Conservation (phyloP, 768 basidiomycete genomes). For the Mycena amicta region DNA sequence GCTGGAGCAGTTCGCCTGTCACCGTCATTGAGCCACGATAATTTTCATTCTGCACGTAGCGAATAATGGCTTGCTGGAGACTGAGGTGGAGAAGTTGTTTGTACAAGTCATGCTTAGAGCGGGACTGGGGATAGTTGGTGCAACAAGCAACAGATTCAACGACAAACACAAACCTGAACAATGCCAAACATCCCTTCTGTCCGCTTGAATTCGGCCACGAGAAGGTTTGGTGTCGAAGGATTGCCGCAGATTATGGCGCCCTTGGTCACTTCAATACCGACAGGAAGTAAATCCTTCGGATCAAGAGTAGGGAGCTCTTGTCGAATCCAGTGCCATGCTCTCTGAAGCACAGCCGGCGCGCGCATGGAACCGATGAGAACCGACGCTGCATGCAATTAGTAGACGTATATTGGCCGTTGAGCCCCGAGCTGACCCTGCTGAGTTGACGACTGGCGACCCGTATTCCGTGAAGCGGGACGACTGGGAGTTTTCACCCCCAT, state of each 20-base stretch:
- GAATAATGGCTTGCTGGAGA: conserved; percentile 66
- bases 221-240: conserved; percentile 76
- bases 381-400: conserved; percentile 27
- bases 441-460: conserved; percentile 41
- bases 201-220: conserved; percentile 80
- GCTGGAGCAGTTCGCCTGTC: conserved; percentile 65
- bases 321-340: conserved; percentile 52
- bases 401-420: neutral
- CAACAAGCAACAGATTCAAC: neutral
- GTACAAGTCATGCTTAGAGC: conserved; percentile 80
- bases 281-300: conserved; percentile 82
- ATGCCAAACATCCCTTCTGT: conserved; percentile 81
- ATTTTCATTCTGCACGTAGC: conserved; percentile 74
- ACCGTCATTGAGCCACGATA: conserved; percentile 68
- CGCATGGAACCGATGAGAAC: conserved; percentile 30
- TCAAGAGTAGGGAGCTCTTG: conserved; percentile 71
- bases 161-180: conserved; percentile 57
- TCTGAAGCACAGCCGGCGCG: conserved; percentile 42
- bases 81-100: conserved; percentile 76
- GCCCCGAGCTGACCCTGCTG: conserved; percentile 42
- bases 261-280: conserved; percentile 77
- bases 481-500: conserved; percentile 51
- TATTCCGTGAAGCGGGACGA: conserved; percentile 39
- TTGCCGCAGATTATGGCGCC: conserved; percentile 88
- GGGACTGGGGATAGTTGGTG: conserved; percentile 52